Evolutionary conservation across 1,139 yeast species (phyloP), one percentile per base, ranked within the genome.

Genomic region (Ogataea hybrid): DNA sequence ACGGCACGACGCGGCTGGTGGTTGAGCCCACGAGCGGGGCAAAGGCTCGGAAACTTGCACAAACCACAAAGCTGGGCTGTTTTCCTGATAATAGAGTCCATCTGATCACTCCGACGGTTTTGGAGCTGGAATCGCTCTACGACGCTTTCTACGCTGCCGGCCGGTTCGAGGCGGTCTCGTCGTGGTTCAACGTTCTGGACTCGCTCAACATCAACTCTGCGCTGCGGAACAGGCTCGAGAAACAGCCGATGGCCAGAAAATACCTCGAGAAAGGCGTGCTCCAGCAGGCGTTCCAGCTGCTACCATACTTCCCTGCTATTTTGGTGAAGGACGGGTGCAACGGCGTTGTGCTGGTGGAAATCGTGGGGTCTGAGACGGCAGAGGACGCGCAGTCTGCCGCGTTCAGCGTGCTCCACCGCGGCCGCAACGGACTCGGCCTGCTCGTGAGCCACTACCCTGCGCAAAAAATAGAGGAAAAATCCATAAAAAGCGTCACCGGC

Each of bases 151-250:
- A 66, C 5, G 52, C 52, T 1, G 51, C 61, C 2, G 88, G 73
- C 5, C 63, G 68, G 37, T 84, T 84, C 57, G 54, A 56, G 11
- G 90, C 81, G 51, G 64, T 73, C 20, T 83, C 81, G 37, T 54
- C 62, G 4, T 88, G 96, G 96, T 87, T 87, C 62, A 85, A 85
- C 1, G 65, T 80, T 2, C 63, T 87, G 17, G 95, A 87, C 57
- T 61, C 75, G 1, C 61, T 85, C 39, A 79, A 81, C 9, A 60
- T 82, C 31, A 73, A 75, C 44, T 62, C 75, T 3, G 56, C 53
- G 2, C 69, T 81, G 50, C 61, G 82, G 40, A 71, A 69, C 38
- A 57, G 59, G 46, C 50, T 77, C 48, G 65, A 64, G 36, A 49
- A 59, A 17, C 46, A 51, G 30, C 49, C 55, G 2, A 43, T 59